These are phyloP conservation scores for Cutaneotrichosporon daszewskae DNA, from an alignment of 1,284 basidiomycete species.

Conservation along the genomic window DNA sequence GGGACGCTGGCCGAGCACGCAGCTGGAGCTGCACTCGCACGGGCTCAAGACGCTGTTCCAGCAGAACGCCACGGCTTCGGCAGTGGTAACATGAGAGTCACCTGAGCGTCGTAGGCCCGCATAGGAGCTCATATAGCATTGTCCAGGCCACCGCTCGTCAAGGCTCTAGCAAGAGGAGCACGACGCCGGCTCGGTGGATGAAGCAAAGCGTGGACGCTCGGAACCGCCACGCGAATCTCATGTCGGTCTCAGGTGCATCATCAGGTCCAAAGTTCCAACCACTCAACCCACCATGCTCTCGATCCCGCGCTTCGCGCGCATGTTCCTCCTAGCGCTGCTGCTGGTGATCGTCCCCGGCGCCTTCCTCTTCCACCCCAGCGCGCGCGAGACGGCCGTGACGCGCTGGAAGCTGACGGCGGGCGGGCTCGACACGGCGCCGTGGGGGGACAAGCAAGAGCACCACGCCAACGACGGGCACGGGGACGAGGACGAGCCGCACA, in stretches of 20 bases:
- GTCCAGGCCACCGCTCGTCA: too few species aligned
- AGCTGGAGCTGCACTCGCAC: too few species aligned
- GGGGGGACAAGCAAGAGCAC: conserved; percentile 18
- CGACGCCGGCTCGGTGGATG: too few species aligned
- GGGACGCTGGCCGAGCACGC: too few species aligned
- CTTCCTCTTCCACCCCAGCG: conserved; percentile 34
- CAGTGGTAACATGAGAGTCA: too few species aligned
- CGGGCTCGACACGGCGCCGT: conserved; percentile 39
- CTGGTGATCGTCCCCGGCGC: conserved; percentile 35
- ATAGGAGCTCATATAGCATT: too few species aligned
- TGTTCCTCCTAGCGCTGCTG: conserved; percentile 31
- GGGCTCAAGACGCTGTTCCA: too few species aligned
- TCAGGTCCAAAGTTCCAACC: background rate
- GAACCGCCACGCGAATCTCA: too few species aligned
- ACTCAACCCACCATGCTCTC: conserved; percentile 14
- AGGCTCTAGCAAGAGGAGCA: too few species aligned
- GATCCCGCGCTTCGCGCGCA: conserved; percentile 29
- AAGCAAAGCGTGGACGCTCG: too few species aligned
- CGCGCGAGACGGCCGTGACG: conserved; percentile 2
- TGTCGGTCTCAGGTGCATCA: background rate
- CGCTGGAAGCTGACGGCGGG: conserved; percentile 27
- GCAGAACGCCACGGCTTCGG: too few species aligned
- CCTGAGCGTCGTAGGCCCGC: too few species aligned
- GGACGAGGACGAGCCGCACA: conserved; percentile 10
- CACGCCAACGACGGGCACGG: background rate